phyloP scores from a whole-genome alignment of 768 basidiomycete genomes.

The Boletus rubescentipes region DNA sequence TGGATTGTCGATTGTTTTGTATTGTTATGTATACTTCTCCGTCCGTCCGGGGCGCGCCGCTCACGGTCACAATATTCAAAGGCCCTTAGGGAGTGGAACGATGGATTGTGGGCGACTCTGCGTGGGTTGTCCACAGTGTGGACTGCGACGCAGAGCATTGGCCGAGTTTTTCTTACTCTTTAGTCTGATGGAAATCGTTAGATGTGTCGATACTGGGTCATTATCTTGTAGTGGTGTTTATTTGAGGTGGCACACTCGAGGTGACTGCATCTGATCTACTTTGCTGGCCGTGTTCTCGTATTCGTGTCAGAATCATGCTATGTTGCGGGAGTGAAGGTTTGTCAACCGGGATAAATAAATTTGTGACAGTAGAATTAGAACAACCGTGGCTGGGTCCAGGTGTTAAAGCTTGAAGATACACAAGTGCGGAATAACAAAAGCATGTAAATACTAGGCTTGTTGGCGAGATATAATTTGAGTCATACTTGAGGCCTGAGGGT shows the following conservation, averaged over 20 bases:
- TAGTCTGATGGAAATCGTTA: conserved; percentile 10
- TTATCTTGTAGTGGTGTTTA: conserved; percentile 9
- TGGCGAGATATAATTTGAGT: conserved; percentile 18
- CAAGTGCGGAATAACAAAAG: conserved; percentile 19
- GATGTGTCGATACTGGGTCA: conserved; percentile 18
- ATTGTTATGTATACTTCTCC: conserved; percentile 30
- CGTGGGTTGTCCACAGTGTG: conserved; percentile 13
- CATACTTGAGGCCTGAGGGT: conserved; percentile 31
- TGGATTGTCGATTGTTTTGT: conserved; percentile 31
- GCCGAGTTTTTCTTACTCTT: conserved; percentile 9
- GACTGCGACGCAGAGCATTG: conserved; percentile 22
- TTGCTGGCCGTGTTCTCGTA: not conserved
- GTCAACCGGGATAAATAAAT: not conserved
- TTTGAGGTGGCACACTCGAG: not conserved
- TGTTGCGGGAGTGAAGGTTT: not conserved
- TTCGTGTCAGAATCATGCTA: not conserved
- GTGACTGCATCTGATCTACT: conserved; percentile 7
- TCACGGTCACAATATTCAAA: conserved; percentile 45
- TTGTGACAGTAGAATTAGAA: not conserved
- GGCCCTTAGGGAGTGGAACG: conserved; percentile 49
- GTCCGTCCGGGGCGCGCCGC: not conserved
- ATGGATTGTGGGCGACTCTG: conserved; percentile 14
- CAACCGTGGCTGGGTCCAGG: not conserved
- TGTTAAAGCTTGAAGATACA: conserved; percentile 31
- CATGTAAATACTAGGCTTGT: conserved; percentile 13